These are phyloP conservation scores for Candida tropicalis DNA, from an alignment of 1,139 yeast genomes.

Conservation along the genomic window DNA sequence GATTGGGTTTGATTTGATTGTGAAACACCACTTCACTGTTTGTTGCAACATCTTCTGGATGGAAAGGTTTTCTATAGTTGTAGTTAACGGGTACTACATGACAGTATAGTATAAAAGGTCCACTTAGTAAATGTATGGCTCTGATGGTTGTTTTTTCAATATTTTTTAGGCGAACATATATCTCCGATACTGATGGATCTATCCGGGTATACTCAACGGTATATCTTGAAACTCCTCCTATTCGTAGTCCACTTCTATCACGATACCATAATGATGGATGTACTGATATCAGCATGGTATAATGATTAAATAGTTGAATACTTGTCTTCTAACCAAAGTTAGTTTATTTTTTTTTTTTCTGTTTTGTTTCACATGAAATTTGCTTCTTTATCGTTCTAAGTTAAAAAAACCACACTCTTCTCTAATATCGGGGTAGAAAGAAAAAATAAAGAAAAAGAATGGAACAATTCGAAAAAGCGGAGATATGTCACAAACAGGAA, in stretches of 20 bases:
- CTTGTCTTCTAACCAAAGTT: too few species aligned
- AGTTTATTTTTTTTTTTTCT: too few species aligned
- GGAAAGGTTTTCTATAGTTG: conserved; percentile 31
- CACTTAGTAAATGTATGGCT: conserved; percentile 57
- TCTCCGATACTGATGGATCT: conserved; percentile 21
- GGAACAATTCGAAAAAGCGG: too few species aligned
- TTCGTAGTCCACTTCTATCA: conserved; percentile 35
- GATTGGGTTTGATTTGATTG: conserved; percentile 64
- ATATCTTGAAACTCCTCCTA: conserved; percentile 47
- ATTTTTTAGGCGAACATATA: conserved; percentile 51
- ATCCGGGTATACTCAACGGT: conserved; percentile 28
- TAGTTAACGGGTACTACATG: conserved; percentile 60
- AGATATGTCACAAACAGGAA: too few species aligned
- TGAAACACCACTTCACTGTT: conserved; percentile 39
- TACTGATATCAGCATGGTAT: conserved; percentile 4
- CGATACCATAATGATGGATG: conserved; percentile 41
- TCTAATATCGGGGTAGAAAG: too few species aligned
- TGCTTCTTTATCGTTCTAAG: too few species aligned
- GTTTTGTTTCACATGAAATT: background rate
- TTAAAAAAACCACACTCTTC: too few species aligned
- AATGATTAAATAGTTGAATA: background rate
- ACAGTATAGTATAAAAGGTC: conserved; percentile 62
- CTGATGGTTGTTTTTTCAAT: conserved; percentile 51
- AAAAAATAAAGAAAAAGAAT: too few species aligned
- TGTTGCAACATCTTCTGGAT: conserved; percentile 26